A percentile compares a stretch with the other conserved stretches of the same genome.
These are phyloP conservation scores for Candida glaebosa DNA, from an alignment of 805 yeast species.

Conservation along the genomic window DNA sequence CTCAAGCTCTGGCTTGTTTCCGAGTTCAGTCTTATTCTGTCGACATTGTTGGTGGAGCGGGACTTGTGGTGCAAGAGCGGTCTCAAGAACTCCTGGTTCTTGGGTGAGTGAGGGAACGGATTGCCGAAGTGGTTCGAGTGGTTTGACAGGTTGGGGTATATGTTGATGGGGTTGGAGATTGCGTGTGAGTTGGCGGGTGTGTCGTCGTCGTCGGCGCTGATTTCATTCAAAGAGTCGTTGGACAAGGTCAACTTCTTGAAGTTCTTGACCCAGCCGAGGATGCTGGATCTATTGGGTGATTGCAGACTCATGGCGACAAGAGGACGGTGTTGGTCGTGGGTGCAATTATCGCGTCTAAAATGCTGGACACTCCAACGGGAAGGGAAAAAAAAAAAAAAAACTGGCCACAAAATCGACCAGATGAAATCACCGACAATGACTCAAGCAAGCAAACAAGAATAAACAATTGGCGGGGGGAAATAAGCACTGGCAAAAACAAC, in stretches of 20 bases:
- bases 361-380: background rate
- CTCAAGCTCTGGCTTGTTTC: slow-evolving; percentile 28
- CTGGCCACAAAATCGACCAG: background rate
- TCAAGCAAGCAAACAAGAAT: background rate
- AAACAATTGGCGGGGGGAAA: background rate
- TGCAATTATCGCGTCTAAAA: background rate
- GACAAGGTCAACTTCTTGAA: slow-evolving; percentile 35
- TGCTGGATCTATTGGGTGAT: slow-evolving; percentile 36
- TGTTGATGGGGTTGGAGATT: slow-evolving; percentile 5
- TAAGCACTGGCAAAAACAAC: background rate
- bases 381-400: background rate
- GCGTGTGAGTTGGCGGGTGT: slow-evolving; percentile 1
- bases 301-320: slow-evolving; percentile 35
- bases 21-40: slow-evolving; percentile 36
- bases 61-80: slow-evolving; percentile 51
- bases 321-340: no score
- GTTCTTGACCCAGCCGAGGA: slow-evolving; percentile 45
- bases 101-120: slow-evolving; percentile 9
- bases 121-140: slow-evolving; percentile 3
- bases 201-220: slow-evolving; percentile 10
- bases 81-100: slow-evolving; percentile 30
- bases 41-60: slow-evolving; percentile 46
- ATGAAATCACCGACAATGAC: no score
- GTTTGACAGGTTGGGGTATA: background rate
- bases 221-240: slow-evolving; percentile 37